Evolutionary conservation across 148 eudicot genomes (phyloP).

Genomic region (Nepenthes gracilis): DNA sequence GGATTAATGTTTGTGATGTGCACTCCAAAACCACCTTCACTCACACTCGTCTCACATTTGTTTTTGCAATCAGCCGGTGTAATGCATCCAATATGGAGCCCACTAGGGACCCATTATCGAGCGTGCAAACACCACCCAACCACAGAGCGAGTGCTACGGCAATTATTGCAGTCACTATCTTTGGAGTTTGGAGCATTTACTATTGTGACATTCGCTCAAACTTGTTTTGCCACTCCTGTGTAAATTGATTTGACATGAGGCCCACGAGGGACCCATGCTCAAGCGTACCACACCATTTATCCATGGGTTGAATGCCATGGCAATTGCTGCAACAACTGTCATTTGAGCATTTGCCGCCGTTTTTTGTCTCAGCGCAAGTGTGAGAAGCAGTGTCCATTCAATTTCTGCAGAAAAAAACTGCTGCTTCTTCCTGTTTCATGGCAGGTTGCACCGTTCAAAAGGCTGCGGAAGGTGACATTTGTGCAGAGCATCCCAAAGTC

Average conservation of each 20-base stretch:
- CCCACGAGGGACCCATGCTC: neutral
- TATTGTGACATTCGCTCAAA: too few species aligned
- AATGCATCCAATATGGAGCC: too few species aligned
- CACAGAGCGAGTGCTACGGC: too few species aligned
- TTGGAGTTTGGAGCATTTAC: too few species aligned
- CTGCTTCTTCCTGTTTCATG: neutral
- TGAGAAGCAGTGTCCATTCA: neutral
- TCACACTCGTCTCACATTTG: too few species aligned
- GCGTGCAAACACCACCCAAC: too few species aligned
- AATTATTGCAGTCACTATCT: too few species aligned
- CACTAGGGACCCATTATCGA: too few species aligned
- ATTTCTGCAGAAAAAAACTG: constrained; percentile 10
- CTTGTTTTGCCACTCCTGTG: too few species aligned
- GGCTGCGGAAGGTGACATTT: constrained; percentile 41
- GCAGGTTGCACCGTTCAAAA: constrained; percentile 62
- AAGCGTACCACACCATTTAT: neutral
- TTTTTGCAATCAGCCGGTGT: too few species aligned
- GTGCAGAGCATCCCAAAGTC: constrained; percentile 40
- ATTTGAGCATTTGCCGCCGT: neutral
- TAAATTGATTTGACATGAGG: neutral
- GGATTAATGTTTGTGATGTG: too few species aligned
- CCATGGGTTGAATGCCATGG: neutral
- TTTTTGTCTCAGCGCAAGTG: neutral
- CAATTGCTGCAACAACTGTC: neutral
- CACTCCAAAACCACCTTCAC: too few species aligned